A percentile compares a stretch with the other conserved stretches of the same genome.
phyloP scores from a whole-genome alignment of 495 filamentous ascomycete genomes.

The Glarea lozoyensis region DNA sequence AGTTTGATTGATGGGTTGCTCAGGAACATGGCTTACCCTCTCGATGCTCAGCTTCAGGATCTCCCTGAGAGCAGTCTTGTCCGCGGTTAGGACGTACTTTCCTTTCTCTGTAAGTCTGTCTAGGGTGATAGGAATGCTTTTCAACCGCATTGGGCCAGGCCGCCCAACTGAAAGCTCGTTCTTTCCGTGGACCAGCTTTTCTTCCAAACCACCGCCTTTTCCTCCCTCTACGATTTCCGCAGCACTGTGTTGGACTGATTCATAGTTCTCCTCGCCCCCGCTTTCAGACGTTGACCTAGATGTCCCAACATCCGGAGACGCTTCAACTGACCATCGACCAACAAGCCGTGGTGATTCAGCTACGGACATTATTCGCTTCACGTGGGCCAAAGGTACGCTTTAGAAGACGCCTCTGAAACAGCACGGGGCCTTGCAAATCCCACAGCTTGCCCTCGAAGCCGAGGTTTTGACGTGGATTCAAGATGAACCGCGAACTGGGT shows the following conservation, averaged over 20 bases:
- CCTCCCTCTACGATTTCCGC: slow-evolving; percentile 16
- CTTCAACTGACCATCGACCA: slow-evolving; percentile 14
- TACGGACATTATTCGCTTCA: slow-evolving; percentile 1
- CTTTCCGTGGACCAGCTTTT: slow-evolving; percentile 4
- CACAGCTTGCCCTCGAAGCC: too few relatives aligned
- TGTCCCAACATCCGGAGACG: slow-evolving; percentile 10
- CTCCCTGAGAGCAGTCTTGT: slow-evolving; percentile 45
- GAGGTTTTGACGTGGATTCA: too few relatives aligned
- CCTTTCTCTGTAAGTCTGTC: slow-evolving; percentile 35
- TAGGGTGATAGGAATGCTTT: slow-evolving; percentile 36
- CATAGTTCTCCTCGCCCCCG: slow-evolving; percentile 26
- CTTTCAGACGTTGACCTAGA: slow-evolving; percentile 11
- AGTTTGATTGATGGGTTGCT: slow-evolving; percentile 1
- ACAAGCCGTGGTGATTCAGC: slow-evolving; percentile 13
- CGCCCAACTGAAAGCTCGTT: slow-evolving; percentile 1
- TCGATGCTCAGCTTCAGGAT: slow-evolving; percentile 39
- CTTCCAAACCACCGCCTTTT: slow-evolving; percentile 13
- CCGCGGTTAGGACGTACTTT: slow-evolving; percentile 44
- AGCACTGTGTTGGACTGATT: slow-evolving; percentile 20
- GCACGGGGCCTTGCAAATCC: too few relatives aligned
- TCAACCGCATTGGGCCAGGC: slow-evolving; percentile 14
- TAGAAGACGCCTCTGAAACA: too few relatives aligned
- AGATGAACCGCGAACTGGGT: too few relatives aligned
- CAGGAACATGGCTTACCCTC: slow-evolving; percentile 19
- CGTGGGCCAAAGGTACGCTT: too few relatives aligned